phyloP scores from a whole-genome alignment of 1,284 basidiomycete species.

The Coniferiporia sulphurascens region DNA sequence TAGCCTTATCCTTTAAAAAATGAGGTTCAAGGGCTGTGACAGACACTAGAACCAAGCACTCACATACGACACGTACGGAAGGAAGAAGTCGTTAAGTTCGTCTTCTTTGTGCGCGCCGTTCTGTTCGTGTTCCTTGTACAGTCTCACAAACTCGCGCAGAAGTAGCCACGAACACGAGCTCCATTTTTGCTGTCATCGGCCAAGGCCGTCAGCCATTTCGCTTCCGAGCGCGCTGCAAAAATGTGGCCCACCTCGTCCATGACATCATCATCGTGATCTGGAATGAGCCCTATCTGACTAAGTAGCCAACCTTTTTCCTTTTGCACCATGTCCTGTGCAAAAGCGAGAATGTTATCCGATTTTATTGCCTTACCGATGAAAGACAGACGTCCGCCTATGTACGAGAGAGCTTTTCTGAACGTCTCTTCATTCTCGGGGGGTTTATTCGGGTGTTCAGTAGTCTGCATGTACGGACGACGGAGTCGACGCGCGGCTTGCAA shows the following conservation, averaged over 20 bases:
- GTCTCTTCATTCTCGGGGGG: constrained; percentile 30
- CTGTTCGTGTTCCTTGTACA: constrained; percentile 46
- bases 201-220: too few species aligned
- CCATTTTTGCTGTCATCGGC: constrained; percentile 61
- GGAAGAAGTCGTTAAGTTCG: constrained; percentile 38
- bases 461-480: constrained; percentile 29
- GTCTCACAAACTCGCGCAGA: constrained; percentile 62
- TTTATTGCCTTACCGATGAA: constrained; percentile 64
- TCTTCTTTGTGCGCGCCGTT: constrained; percentile 37
- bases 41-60: constrained; percentile 21
- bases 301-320: constrained; percentile 78
- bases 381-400: constrained; percentile 74
- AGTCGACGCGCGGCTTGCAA: constrained; percentile 55
- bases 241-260: constrained; percentile 64
- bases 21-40: constrained; percentile 11
- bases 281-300: constrained; percentile 64
- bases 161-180: constrained; percentile 76
- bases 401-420: constrained; percentile 48
- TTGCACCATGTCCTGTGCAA: constrained; percentile 56
- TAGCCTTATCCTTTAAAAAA: constrained; percentile 51
- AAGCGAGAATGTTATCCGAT: constrained; percentile 52
- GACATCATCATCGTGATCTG: constrained; percentile 82
- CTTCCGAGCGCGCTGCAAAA: too few species aligned
- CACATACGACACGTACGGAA: constrained; percentile 63
- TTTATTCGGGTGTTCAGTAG: constrained; percentile 26